Base-by-base conservation (phyloP, 2,329 filamentous ascomycete genomes). In the Colletotrichum scovillei region DNA sequence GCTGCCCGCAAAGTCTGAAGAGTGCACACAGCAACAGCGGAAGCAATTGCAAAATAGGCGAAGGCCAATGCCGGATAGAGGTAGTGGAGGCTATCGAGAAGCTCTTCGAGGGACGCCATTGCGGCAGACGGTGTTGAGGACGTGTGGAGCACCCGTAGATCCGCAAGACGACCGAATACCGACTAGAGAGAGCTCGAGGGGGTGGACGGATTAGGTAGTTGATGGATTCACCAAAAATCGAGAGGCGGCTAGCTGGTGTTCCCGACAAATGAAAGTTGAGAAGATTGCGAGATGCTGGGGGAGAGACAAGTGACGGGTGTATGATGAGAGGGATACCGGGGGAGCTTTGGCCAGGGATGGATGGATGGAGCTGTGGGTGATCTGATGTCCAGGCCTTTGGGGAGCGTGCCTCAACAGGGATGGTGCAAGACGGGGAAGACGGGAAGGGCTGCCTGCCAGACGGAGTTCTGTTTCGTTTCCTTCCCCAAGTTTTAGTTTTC, bases 31-130 rank as follows among this genome's bases (percentile, higher is more conserved):
- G 88, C 87, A 64, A 90, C 76, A 35, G 85, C 80, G 28, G 86
- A 86, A 9, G 90, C 83, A 66, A 86, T 74, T 63, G 88, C 79
- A 79, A 91, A 93, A 81, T 89, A 92, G 67, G 84, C 60, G 76
- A 92, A 91, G 72, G 91, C 81, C 24, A 85, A 72, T 11, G 87
- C 84, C 12, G 92, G 91, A 75, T 89, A 91, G 9, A 85, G 81
- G 79, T 92, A 92, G 81, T 90, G 89, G 57, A 92, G 82, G 75
- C 82, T 81, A 58, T 82, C 80, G 68, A 87, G 80, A 74, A 83
- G 80, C 71, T 76, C 72, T 22, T 80, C 77, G 42, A 80, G 66
- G 9, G 79, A 76, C 19, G 69, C 71, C 71, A 73, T 73, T 56
- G 67, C 67, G 71, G 71, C 71, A 49, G 35, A 14, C 52, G 57